Evolutionary conservation across 2,329 filamentous ascomycete species (phyloP).

Genomic region (Fusarium acutatum): DNA sequence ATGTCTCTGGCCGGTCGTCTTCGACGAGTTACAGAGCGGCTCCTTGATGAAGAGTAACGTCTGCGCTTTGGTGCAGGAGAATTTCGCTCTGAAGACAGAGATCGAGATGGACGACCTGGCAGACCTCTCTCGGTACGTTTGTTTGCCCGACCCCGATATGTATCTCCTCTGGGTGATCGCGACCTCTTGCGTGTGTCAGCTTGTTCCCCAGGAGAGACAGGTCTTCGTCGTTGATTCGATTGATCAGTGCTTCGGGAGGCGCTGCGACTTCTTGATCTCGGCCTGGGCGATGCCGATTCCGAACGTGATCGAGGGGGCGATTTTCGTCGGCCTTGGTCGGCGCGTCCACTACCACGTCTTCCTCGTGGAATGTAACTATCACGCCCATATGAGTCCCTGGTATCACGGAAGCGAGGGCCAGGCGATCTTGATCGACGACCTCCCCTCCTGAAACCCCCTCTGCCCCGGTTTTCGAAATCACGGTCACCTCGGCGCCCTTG

Average conservation of each 20-base stretch:
- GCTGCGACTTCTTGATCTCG: constrained; percentile 47
- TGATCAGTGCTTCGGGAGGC: constrained; percentile 44
- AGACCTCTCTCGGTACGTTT: constrained; percentile 34
- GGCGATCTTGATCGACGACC: constrained; percentile 60
- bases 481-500: constrained; percentile 63
- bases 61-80: constrained; percentile 60
- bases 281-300: constrained; percentile 42
- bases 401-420: constrained; percentile 53
- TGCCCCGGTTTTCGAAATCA: constrained; percentile 54
- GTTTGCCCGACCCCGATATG: constrained; percentile 39
- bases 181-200: constrained; percentile 51
- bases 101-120: constrained; percentile 44
- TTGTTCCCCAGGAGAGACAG: constrained; percentile 46
- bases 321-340: constrained; percentile 51
- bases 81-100: constrained; percentile 48
- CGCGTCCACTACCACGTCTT: constrained; percentile 50
- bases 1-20: constrained; percentile 48
- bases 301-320: constrained; percentile 48
- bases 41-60: constrained; percentile 58
- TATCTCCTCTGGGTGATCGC: constrained; percentile 47
- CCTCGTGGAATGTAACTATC: constrained; percentile 64
- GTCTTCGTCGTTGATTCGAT: constrained; percentile 47
- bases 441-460: constrained; percentile 56
- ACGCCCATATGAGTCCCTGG: constrained; percentile 55
- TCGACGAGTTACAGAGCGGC: constrained; percentile 54